A percentile compares a stretch with the other conserved stretches of the same genome.
These are phyloP conservation scores for Flaveria bidentis DNA, from an alignment of 129 eudicot species.

Conservation along the genomic window DNA sequence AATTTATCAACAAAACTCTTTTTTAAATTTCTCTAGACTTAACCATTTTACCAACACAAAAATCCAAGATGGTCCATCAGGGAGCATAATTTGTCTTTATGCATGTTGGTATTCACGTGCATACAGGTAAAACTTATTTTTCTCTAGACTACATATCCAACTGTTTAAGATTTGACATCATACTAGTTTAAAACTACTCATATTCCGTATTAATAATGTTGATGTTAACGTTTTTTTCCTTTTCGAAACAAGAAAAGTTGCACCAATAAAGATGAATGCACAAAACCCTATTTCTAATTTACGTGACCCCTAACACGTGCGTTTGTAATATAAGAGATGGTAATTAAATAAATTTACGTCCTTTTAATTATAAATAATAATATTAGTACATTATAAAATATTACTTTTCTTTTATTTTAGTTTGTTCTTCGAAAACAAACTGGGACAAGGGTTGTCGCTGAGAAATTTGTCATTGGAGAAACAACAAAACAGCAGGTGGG, in stretches of 20 bases:
- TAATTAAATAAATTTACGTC: slow-evolving; percentile 14
- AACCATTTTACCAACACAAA: slow-evolving; percentile 1
- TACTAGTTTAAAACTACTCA: neutral
- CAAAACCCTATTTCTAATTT: neutral
- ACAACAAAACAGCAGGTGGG: slow-evolving; percentile 41
- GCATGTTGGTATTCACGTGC: slow-evolving; percentile 25
- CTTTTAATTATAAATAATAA: neutral
- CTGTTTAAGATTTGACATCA: slow-evolving; percentile 23
- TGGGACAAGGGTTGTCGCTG: slow-evolving; percentile 19
- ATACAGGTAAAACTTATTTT: neutral
- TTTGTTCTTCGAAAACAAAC: neutral
- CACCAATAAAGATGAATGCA: slow-evolving; percentile 23
- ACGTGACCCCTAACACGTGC: slow-evolving; percentile 22
- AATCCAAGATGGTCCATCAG: slow-evolving; percentile 18
- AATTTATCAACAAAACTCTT: neutral
- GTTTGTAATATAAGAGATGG: slow-evolving; percentile 6
- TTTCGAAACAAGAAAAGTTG: neutral
- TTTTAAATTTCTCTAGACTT: neutral
- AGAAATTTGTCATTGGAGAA: slow-evolving; percentile 31
- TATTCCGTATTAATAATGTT: neutral
- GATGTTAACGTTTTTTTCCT: neutral
- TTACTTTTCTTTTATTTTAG: slow-evolving; percentile 3
- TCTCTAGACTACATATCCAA: neutral
- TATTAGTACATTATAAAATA: neutral
- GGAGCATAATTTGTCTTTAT: slow-evolving; percentile 34